Conservation (phyloP, 805 yeast species). For the Torulaspora gathmanii region DNA sequence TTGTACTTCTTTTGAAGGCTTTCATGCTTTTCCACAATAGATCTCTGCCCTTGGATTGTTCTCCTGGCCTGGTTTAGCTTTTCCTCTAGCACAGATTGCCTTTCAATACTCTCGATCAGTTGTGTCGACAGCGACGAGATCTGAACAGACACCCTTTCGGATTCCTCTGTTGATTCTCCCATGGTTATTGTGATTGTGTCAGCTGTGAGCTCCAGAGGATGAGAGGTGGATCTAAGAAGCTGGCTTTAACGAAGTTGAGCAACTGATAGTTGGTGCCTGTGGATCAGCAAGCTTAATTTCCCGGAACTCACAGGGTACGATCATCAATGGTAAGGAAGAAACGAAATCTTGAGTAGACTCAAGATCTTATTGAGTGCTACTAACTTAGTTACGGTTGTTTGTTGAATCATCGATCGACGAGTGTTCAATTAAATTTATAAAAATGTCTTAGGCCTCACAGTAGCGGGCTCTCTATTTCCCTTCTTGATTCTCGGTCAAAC, state of each 20-base stretch:
- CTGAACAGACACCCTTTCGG: slow-evolving; percentile 47
- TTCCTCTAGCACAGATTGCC: slow-evolving; percentile 53
- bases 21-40: slow-evolving; percentile 25
- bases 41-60: slow-evolving; percentile 27
- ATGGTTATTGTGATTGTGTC: background rate
- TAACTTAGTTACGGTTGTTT: background rate
- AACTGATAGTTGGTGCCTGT: background rate
- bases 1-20: slow-evolving; percentile 34
- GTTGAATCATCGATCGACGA: background rate
- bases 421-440: background rate
- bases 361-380: background rate
- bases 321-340: too few relatives aligned
- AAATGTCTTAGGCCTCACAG: background rate
- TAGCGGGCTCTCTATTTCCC: background rate
- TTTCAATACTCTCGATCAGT: slow-evolving; percentile 55
- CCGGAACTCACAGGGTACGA: background rate
- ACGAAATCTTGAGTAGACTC: background rate
- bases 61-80: slow-evolving; percentile 41
- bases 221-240: background rate
- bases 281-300: too few relatives aligned
- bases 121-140: slow-evolving; percentile 55
- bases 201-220: background rate
- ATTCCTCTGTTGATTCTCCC: slow-evolving; percentile 31
- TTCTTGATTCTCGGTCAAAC: background rate
- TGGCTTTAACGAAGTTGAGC: background rate